Base-by-base conservation (phyloP, 768 basidiomycete genomes). In the Amanita rubescens region DNA sequence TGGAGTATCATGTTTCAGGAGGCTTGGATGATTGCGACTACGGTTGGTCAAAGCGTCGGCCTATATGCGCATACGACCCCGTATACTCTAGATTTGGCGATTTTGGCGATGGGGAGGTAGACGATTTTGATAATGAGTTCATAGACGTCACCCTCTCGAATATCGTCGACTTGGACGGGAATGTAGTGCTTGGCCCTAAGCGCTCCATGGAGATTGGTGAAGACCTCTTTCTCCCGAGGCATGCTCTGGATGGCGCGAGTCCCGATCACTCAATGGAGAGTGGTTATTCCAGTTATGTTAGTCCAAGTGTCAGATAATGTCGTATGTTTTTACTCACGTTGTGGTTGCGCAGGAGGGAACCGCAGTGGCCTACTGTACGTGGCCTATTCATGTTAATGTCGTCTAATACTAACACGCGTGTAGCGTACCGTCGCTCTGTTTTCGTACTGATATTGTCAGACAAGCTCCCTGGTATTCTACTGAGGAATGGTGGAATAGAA, bases 301-400 rank as follows among this genome's bases (percentile, higher is more conserved):
- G 27, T 30, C 14, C 19, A 30, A 30, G 27, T 30, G 27, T 30
- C 27, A 30, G 27, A 30, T 30, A 30, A 30, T 30, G 27, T 30
- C 8, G 27, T 30, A 30, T 30, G 8, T 30, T 30, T 30, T 30
- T n/a, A 30, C 27, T 30, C 27, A 30, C 27, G 27, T 30, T 30
- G 27, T 30, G 27, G 27, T 30, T 30, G 27, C 27, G 27, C 27
- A 8, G 41, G 67, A 30, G 27, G 67, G 64, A 19, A 64, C 62
- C 3, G 49, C 63, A 19, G 37, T 70, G 14, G 64, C 69, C 1
- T 65, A 71, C 49, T 68, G 67, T 71, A 49, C 17, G 66, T 53
- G 27, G 27, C 19, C 15, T 27, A 15, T 11, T 42, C 55, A 15
- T 20, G 5, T 34, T 20, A 39, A 44, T 14, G 33, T 37, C 22